These are phyloP conservation scores for Ganoderma leucocontextum DNA, from an alignment of 1,284 basidiomycete genomes.

Conservation along the genomic window DNA sequence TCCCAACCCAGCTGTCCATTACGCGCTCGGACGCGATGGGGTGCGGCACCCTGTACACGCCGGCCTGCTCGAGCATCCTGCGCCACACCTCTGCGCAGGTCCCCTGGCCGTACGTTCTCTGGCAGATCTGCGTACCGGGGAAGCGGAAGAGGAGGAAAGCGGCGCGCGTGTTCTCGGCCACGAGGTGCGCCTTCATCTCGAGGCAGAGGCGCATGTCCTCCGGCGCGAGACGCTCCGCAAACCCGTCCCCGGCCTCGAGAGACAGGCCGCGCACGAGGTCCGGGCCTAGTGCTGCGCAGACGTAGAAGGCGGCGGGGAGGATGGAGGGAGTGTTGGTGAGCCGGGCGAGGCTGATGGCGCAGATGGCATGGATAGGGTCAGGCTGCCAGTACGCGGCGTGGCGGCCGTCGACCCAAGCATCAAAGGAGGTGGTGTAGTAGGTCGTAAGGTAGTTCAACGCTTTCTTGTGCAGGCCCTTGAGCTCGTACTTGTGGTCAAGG, in stretches of 20 bases:
- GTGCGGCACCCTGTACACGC: constrained; percentile 8
- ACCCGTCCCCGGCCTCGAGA: constrained; percentile 5
- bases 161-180: constrained; percentile 10
- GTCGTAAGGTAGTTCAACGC: constrained; percentile 15
- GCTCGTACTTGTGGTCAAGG: constrained; percentile 27
- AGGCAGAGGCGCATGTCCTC: constrained; percentile 20
- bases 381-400: constrained; percentile 11
- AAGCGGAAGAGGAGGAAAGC: constrained; percentile 8
- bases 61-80: constrained; percentile 12
- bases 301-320: constrained; percentile 25
- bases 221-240: constrained; percentile 12
- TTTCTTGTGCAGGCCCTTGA: constrained; percentile 15
- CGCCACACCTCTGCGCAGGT: constrained; percentile 10
- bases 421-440: constrained; percentile 22
- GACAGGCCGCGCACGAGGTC: constrained; percentile 13
- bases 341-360: constrained; percentile 22
- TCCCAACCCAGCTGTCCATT: constrained; percentile 18
- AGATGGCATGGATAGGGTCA: constrained; percentile 21
- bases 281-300: constrained; percentile 17
- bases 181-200: constrained; percentile 10
- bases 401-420: constrained; percentile 15
- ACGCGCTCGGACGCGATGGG: constrained; percentile 14
- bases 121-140: not conserved
- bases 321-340: constrained; percentile 19
- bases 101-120: not conserved